These are phyloP conservation scores for Clohesyomyces aquaticus DNA, from an alignment of 495 filamentous ascomycete genomes.

Conservation along the genomic window DNA sequence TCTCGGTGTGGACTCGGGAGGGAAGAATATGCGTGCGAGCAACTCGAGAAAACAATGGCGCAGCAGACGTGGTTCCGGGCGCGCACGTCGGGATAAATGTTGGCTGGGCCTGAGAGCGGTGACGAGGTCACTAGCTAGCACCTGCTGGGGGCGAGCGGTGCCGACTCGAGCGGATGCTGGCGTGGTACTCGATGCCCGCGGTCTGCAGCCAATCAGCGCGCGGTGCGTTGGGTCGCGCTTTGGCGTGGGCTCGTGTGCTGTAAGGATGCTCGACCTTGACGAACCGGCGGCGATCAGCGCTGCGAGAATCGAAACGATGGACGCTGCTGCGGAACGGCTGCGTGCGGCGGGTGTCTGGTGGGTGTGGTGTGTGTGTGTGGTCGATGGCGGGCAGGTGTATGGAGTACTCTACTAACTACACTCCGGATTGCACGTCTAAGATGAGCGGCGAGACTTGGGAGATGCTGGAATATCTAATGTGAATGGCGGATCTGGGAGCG, in stretches of 20 bases:
- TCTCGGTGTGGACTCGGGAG: no score
- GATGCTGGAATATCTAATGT: no score
- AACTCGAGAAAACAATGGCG: background rate
- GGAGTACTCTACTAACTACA: no score
- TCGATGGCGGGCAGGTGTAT: no score
- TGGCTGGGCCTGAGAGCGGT: background rate
- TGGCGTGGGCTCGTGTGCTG: background rate
- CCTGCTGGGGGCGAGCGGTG: constrained; percentile 8
- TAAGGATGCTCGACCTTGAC: constrained; percentile 14
- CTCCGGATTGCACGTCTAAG: no score
- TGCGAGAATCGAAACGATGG: background rate
- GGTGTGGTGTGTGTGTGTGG: no score
- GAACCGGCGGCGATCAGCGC: constrained; percentile 15
- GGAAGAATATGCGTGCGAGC: no score
- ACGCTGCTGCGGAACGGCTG: background rate
- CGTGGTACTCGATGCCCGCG: constrained; percentile 20
- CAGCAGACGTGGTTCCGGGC: background rate
- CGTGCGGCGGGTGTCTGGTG: no score
- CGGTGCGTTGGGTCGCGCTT: constrained; percentile 17
- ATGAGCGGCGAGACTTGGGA: no score
- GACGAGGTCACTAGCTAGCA: background rate
- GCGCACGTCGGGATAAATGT: constrained; percentile 4
- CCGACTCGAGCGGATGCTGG: constrained; percentile 5
- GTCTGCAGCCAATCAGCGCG: constrained; percentile 12
- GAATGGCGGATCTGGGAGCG: background rate